phyloP scores from a whole-genome alignment of 352 stramenopile species.

The Phytophthora quininea region DNA sequence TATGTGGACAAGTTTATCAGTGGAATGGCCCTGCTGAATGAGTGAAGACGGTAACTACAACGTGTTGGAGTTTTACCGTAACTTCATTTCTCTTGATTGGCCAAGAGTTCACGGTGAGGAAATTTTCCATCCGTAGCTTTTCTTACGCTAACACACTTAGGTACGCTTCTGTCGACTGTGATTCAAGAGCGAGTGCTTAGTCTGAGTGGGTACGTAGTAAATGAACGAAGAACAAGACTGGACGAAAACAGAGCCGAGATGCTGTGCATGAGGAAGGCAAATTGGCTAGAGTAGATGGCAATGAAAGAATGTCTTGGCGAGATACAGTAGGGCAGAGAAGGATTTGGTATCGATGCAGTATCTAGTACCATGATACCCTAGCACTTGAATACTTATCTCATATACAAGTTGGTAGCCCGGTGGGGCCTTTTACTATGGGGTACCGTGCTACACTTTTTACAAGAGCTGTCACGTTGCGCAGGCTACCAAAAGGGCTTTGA shows the following conservation, averaged over 20 bases:
- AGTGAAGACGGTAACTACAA: not conserved
- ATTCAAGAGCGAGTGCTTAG: conserved; percentile 11
- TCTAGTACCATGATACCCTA: too few species aligned
- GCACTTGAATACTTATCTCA: too few species aligned
- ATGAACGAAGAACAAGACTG: not conserved
- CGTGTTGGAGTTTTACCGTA: not conserved
- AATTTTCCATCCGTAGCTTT: not conserved
- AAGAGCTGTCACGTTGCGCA: too few species aligned
- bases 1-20: conserved; percentile 5
- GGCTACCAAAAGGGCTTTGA: too few species aligned
- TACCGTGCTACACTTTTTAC: too few species aligned
- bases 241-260: conserved; percentile 13
- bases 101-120: not conserved
- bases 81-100: not conserved
- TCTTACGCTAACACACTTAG: conserved; percentile 4
- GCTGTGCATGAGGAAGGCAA: conserved; percentile 16
- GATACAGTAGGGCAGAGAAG: too few species aligned
- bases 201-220: conserved; percentile 11
- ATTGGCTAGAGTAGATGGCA: conserved; percentile 6
- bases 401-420: too few species aligned
- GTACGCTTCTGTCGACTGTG: conserved; percentile 1
- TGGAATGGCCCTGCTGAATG: not conserved
- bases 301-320: not conserved
- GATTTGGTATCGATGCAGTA: too few species aligned
- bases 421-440: too few species aligned